Evolutionary conservation across 225 moss, liverwort and hornwort species (phyloP), one percentile per base, ranked within the genome.

Genomic region (Sphagnum tenellum): DNA sequence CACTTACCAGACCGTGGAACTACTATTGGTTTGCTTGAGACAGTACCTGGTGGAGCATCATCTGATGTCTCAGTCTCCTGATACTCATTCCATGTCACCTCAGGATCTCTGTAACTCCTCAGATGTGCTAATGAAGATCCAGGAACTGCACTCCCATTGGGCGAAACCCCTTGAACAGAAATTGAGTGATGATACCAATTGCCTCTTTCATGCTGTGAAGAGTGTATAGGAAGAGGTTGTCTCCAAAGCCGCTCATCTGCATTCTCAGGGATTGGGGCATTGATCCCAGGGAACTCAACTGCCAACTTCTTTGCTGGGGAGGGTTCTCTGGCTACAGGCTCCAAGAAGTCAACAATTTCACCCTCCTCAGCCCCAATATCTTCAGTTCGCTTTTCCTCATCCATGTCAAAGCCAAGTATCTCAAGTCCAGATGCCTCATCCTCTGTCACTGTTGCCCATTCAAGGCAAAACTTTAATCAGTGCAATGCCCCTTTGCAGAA

Each of bases 161-260:
- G 71, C 64, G 84, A 12, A 73, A 70, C 69, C 29, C 58, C 57
- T 55, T 69, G 71, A 73, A 46, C 72, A 56, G 74, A 77, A 53
- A 75, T 72, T 48, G 78, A 67, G 62, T 73, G 84, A 52, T 80
- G 80, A 11, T 81, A 73, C 66, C 75, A 62, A 69, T 71, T 67
- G 71, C 66, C 69, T 67, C 48, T 67, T 58, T 49, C 47, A 9
- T 66, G 66, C 46, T 71, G 71, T 68, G 77, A 75, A 49, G 66
- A 66, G 75, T 66, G 75, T 61, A 62, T 12, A 56, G 64, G 54
- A 48, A 72, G 64, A 48, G 72, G 61, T 68, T 67, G 74, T 69
- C 80, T 78, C 96, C 96, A 96, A 51, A 81, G 57, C 63, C 77
- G 76, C 65, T 76, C 77, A 50, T 83, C 75, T 57, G 71, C 72